Base-by-base conservation (phyloP, 768 basidiomycete species). In the Cystoderma amianthinum region DNA sequence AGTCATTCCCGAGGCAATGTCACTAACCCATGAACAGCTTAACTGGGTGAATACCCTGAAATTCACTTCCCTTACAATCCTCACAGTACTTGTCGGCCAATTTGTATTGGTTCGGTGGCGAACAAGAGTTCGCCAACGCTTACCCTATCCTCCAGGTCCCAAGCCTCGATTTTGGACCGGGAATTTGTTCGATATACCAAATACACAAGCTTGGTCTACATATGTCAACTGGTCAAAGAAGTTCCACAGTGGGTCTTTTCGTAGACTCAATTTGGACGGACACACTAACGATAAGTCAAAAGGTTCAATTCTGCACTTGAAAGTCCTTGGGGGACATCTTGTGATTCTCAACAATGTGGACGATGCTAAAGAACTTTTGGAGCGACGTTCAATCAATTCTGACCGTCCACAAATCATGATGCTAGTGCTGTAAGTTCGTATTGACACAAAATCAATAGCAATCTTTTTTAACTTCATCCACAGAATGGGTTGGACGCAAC, bases 161-260 rank as follows among this genome's bases (percentile, higher is more conserved):
- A 57, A 38, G 38, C 55, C 54, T 11, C 49, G 57, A n/a, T 63
- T 63, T 22, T 34, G 69, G 12, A 50, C 63, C 20, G 65, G 66
- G 20, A 68, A 69, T 48, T 38, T 65, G 13, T 36, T 51, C n/a
- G 62, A 67, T 37, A 40, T 68, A 18, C 68, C 68, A 6, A 44
- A 55, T 40, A 53, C 53, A 25, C 39, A 58, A 19, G 58, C 61
- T 20, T 61, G 63, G 43, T 44, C 39, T 9, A 60, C 57, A 2
- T 67, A 65, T 48, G 52, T 56, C 5, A 28, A 54, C 22, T 68
- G 67, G 66, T 58, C 59, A 36, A 56, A 61, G 4, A 50, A 56
- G 50, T 59, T 63, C 9, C 11, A 20, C 19, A 23, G 11, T 10
- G 9, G 10, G 11, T 10, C 10, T 16, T 19, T 36, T 19, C 7